Conservation (phyloP, 2,329 filamentous ascomycete genomes). For the Colletotrichum plurivorum region DNA sequence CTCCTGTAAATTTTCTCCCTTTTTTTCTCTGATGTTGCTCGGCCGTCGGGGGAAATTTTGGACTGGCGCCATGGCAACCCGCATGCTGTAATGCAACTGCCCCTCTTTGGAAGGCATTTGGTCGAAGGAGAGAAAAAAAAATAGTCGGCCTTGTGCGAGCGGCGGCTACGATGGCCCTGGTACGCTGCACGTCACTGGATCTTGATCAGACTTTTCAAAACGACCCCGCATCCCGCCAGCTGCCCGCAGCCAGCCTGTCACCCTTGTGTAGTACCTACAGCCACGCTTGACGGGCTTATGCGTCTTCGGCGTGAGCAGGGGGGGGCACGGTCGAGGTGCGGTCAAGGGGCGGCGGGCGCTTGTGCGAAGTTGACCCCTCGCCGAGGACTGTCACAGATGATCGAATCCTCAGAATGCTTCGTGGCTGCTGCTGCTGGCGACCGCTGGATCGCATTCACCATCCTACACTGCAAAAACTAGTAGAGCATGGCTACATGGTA, state of each 20-base stretch:
- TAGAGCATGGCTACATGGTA: background rate
- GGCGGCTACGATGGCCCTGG: constrained; percentile 17
- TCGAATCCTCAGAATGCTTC: background rate
- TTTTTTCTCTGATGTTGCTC: background rate
- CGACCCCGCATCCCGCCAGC: constrained; percentile 30
- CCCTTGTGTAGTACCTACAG: constrained; percentile 22
- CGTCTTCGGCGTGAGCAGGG: constrained; percentile 17
- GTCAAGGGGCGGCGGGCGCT: constrained; percentile 3
- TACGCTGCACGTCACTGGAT: constrained; percentile 38
- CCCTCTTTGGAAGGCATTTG: background rate
- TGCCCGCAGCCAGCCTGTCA: constrained; percentile 21
- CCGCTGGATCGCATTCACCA: background rate
- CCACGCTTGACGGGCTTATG: constrained; percentile 33
- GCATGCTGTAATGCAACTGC: constrained; percentile 34
- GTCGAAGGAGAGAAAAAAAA: constrained; percentile 1
- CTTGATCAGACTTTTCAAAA: constrained; percentile 32
- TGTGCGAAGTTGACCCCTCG: background rate
- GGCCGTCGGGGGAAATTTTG: background rate
- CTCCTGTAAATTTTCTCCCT: constrained; percentile 5
- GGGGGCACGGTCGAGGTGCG: constrained; percentile 2
- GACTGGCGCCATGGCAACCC: constrained; percentile 30
- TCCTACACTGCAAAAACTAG: background rate
- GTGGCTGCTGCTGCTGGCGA: too few relatives aligned
- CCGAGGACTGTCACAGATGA: constrained; percentile 9
- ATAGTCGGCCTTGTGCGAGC: constrained; percentile 24